phyloP scores from a whole-genome alignment of 2,329 filamentous ascomycete species.

The Fusarium albidum region DNA sequence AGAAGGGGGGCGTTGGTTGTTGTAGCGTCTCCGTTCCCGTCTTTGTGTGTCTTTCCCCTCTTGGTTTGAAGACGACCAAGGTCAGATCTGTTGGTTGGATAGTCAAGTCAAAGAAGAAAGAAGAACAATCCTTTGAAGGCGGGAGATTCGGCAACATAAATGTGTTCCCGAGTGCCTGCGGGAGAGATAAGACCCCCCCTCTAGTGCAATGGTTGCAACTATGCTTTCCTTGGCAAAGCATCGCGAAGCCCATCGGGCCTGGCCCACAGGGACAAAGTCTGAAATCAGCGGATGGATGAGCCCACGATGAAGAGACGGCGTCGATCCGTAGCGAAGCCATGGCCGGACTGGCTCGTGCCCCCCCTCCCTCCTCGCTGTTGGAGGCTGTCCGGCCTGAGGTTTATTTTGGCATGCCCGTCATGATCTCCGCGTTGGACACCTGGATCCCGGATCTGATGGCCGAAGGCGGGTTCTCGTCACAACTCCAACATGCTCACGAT shows the following conservation, averaged over 20 bases:
- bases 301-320: slow-evolving; percentile 12
- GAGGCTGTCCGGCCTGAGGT: slow-evolving; percentile 22
- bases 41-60: not conserved
- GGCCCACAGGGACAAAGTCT: slow-evolving; percentile 26
- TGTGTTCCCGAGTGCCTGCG: not conserved
- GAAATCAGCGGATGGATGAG: slow-evolving; percentile 13
- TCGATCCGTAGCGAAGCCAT: slow-evolving; percentile 10
- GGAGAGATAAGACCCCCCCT: slow-evolving; percentile 1
- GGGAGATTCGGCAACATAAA: slow-evolving; percentile 26
- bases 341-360: slow-evolving; percentile 10
- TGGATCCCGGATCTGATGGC: slow-evolving; percentile 20
- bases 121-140: not conserved
- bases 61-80: not conserved
- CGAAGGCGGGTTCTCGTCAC: slow-evolving; percentile 6
- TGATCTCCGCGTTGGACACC: not conserved
- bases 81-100: not conserved
- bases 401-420: slow-evolving; percentile 15
- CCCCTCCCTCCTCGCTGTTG: too few species aligned
- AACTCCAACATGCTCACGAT: slow-evolving; percentile 7
- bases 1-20: not conserved
- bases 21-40: too few species aligned
- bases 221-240: slow-evolving; percentile 13
- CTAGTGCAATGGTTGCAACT: slow-evolving; percentile 5
- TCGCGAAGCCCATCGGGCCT: slow-evolving; percentile 4
- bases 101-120: not conserved